Conservation (phyloP, 2,329 filamentous ascomycete species). For the Ophiostoma himal-ulmi region DNA sequence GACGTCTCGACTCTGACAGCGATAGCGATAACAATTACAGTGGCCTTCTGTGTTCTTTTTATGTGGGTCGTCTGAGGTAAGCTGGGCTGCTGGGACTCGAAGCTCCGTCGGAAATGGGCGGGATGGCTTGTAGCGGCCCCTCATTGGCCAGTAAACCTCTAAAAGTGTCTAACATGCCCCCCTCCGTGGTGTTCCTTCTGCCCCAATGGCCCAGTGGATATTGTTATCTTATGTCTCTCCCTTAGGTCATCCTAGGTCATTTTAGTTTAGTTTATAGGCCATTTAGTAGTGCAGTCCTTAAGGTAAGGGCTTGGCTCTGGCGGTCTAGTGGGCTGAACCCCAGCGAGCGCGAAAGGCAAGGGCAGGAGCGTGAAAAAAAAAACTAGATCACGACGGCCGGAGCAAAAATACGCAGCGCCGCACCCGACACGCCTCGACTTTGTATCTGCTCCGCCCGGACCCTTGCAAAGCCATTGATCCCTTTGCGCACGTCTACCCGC, state of each 20-base stretch:
- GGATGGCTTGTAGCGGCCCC: constrained; percentile 2
- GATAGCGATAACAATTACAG: constrained; percentile 6
- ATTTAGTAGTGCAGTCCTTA: background rate
- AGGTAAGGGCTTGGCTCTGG: too few species aligned
- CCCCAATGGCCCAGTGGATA: background rate
- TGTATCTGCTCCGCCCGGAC: background rate
- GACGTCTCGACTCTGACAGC: background rate
- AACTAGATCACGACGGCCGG: constrained; percentile 2
- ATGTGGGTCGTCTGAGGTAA: constrained; percentile 6
- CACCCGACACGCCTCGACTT: constrained; percentile 2
- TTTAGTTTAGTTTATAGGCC: background rate
- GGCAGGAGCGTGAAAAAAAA: background rate
- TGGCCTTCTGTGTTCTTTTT: background rate
- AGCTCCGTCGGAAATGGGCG: constrained; percentile 18
- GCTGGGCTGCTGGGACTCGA: background rate
- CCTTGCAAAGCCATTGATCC: background rate
- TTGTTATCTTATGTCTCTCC: constrained; percentile 9
- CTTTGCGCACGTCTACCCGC: background rate
- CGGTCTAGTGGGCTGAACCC: constrained; percentile 8
- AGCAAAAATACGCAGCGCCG: constrained; percentile 10
- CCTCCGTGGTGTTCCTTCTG: background rate
- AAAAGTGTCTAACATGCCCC: background rate
- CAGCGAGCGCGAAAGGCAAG: background rate
- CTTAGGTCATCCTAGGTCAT: background rate
- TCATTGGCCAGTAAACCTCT: constrained; percentile 19